Conservation (phyloP, 495 filamentous ascomycete species). For the Staphylotrichum longicolle region DNA sequence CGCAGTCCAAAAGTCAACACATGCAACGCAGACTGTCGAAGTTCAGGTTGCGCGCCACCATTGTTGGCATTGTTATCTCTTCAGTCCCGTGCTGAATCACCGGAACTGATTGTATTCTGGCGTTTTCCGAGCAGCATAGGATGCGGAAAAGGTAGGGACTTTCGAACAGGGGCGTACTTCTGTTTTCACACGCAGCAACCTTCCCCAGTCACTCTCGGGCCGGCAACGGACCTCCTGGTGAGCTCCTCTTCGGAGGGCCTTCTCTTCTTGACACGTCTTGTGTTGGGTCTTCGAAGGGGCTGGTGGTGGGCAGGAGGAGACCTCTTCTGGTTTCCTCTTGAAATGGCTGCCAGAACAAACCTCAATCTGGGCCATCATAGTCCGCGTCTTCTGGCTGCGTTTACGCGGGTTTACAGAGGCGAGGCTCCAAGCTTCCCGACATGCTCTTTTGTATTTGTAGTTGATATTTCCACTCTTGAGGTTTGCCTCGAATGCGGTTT, state of each 20-base stretch:
- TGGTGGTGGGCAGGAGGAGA: slow-evolving; percentile 31
- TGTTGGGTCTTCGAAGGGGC: slow-evolving; percentile 46
- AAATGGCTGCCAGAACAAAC: slow-evolving; percentile 44
- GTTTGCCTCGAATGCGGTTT: too few species aligned
- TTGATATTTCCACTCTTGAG: too few species aligned
- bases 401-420: slow-evolving; percentile 36
- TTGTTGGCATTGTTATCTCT: not conserved
- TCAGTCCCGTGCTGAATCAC: too few species aligned
- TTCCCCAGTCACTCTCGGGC: slow-evolving; percentile 42
- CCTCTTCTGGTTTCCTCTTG: slow-evolving; percentile 15
- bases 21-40: too few species aligned
- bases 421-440: slow-evolving; percentile 56
- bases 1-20: too few species aligned
- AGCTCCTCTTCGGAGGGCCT: slow-evolving; percentile 45
- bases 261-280: slow-evolving; percentile 49
- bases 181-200: slow-evolving; percentile 21
- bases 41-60: not conserved
- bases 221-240: slow-evolving; percentile 25
- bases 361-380: slow-evolving; percentile 51
- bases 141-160: too few species aligned
- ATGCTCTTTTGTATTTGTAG: slow-evolving; percentile 23
- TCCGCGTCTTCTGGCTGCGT: slow-evolving; percentile 45
- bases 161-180: too few species aligned
- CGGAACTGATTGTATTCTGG: too few species aligned
- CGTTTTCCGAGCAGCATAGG: too few species aligned